These are phyloP conservation scores for Actinomucor elegans DNA, from an alignment of 371 early-diverging fungal species.

Conservation along the genomic window DNA sequence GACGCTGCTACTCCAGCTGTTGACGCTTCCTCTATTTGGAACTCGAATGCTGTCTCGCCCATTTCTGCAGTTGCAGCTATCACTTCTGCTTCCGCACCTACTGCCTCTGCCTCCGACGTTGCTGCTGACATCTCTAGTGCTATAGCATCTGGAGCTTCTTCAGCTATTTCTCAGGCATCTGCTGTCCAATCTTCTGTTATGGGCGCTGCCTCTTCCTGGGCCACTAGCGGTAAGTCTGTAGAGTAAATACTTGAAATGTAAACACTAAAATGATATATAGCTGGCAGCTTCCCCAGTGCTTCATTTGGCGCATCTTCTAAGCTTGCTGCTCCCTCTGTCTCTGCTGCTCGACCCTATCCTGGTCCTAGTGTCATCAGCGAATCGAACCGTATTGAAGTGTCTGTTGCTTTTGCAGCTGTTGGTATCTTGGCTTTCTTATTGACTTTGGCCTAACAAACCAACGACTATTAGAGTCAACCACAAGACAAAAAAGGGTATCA, in stretches of 20 bases:
- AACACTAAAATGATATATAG: background rate
- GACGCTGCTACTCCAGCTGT: constrained; percentile 2
- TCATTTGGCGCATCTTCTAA: constrained; percentile 3
- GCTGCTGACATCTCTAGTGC: background rate
- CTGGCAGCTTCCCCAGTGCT: background rate
- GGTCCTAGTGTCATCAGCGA: constrained; percentile 20
- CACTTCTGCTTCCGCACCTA: background rate
- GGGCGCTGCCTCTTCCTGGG: constrained; percentile 7
- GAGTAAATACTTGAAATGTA: background rate
- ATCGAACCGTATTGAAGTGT: constrained; percentile 14
- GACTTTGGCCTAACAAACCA: background rate
- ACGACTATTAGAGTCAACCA: no score
- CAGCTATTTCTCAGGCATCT: background rate
- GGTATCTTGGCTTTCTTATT: constrained; percentile 13
- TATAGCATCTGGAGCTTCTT: background rate
- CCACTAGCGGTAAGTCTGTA: constrained; percentile 11
- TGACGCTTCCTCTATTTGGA: background rate
- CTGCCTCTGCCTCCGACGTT: background rate
- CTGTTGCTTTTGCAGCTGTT: constrained; percentile 9
- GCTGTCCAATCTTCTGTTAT: constrained; percentile 3
- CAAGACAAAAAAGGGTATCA: no score
- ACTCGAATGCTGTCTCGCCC: background rate
- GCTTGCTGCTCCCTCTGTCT: constrained; percentile 6
- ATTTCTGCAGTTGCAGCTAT: background rate
- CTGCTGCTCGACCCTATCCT: constrained; percentile 23